Conservation (phyloP, 768 basidiomycete genomes). For the Russula brevipes region DNA sequence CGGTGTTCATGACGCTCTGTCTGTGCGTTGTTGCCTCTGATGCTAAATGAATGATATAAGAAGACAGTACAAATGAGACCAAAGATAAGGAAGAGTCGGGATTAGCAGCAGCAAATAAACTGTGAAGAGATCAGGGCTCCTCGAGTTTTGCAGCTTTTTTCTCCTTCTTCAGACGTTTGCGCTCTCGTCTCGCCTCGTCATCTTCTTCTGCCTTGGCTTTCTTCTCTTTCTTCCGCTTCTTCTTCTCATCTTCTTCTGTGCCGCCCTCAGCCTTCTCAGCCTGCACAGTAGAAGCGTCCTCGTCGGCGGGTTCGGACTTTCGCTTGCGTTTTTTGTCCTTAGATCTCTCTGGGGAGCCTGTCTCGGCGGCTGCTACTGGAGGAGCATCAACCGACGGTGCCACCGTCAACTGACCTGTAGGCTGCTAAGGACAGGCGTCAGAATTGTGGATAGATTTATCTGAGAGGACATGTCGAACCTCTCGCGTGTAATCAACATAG, state of each 20-base stretch:
- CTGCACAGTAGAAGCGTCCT: conserved; percentile 36
- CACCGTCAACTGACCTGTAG: conserved; percentile 37
- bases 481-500: conserved; percentile 89
- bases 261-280: conserved; percentile 32
- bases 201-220: conserved; percentile 44
- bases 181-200: conserved; percentile 56
- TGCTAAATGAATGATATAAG: background rate
- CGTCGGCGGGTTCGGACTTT: conserved; percentile 55
- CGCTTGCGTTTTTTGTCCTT: conserved; percentile 87
- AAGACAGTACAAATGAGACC: background rate
- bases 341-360: conserved; percentile 41
- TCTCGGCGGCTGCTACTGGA: conserved; percentile 29
- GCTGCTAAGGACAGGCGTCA: conserved; percentile 30
- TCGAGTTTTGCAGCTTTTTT: conserved; percentile 49
- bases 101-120: background rate
- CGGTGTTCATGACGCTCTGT: background rate
- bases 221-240: conserved; percentile 43
- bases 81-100: background rate
- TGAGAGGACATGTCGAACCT: conserved; percentile 34
- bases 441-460: conserved; percentile 29
- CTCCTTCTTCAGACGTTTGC: conserved; percentile 64
- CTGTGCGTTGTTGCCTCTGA: background rate
- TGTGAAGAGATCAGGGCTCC: conserved; percentile 27
- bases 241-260: conserved; percentile 51
- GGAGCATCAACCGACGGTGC: conserved; percentile 26